Evolutionary conservation across 2,329 filamentous ascomycete species (phyloP).

Genomic region (Colletotrichum liaoningense): DNA sequence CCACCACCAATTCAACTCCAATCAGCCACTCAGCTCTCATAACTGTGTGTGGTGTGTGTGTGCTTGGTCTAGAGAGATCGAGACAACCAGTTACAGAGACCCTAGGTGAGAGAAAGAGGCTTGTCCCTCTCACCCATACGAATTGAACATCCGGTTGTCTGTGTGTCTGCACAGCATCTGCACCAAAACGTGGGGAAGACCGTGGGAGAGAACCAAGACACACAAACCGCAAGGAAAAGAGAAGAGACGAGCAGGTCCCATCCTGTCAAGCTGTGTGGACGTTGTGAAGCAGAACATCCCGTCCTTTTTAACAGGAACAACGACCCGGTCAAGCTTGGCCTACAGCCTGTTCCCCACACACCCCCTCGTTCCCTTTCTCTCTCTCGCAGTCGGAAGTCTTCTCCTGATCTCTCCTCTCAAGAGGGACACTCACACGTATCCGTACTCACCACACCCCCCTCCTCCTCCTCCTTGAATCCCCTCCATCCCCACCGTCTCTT

Average conservation of each 20-base stretch:
- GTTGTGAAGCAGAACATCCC: slow-evolving; percentile 26
- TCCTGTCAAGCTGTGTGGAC: background rate
- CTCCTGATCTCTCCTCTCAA: slow-evolving; percentile 8
- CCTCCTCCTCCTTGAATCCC: slow-evolving; percentile 15
- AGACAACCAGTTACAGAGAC: background rate
- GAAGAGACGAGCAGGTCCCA: slow-evolving; percentile 20
- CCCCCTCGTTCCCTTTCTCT: background rate
- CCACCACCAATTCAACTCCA: background rate
- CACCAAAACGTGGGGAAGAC: slow-evolving; percentile 24
- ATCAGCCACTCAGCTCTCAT: background rate
- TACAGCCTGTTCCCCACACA: slow-evolving; percentile 10
- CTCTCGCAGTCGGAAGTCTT: background rate
- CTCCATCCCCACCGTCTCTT: background rate
- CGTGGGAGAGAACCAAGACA: background rate
- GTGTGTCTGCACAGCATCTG: slow-evolving; percentile 14
- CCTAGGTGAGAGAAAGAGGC: background rate
- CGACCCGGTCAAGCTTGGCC: slow-evolving; percentile 27
- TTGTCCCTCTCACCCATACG: background rate
- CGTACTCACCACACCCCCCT: background rate
- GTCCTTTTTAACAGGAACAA: slow-evolving; percentile 34
- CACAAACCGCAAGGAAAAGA: background rate
- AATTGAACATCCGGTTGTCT: background rate
- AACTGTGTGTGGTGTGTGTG: background rate
- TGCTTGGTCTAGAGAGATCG: background rate
- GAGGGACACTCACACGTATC: background rate